Percentiles rank a stretch among this genome's conserved stretches.
Conservation (phyloP, 768 basidiomycete genomes). For the Suillus plorans region DNA sequence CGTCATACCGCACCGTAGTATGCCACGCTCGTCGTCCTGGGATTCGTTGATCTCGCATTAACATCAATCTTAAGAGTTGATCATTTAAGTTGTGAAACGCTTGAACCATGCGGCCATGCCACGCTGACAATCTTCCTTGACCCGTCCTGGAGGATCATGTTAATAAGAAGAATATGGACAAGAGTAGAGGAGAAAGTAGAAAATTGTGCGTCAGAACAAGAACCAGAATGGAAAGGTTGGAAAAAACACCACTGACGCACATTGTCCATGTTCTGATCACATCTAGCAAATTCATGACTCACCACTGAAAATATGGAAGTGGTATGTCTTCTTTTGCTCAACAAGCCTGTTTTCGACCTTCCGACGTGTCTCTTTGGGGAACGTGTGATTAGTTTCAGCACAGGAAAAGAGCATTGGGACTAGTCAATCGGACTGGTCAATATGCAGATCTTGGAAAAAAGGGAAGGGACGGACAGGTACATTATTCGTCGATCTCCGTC, state of each 20-base stretch:
- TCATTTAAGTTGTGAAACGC: constrained; percentile 6
- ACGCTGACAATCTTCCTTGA: constrained; percentile 49
- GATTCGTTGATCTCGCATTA: neutral
- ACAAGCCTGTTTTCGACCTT: constrained; percentile 50
- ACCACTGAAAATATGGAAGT: constrained; percentile 51
- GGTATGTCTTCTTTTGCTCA: constrained; percentile 44
- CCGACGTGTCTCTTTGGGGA: constrained; percentile 45
- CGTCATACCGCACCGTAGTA: neutral
- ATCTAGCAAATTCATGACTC: neutral
- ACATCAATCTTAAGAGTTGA: neutral
- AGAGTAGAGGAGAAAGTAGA: neutral
- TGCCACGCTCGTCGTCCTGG: neutral
- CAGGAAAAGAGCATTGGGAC: constrained; percentile 55
- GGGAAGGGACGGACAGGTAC: constrained; percentile 39
- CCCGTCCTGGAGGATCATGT: constrained; percentile 30
- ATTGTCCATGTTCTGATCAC: neutral
- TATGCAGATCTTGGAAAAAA: neutral
- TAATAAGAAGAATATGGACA: neutral
- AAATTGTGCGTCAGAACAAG: neutral
- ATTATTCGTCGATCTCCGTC: constrained; percentile 43
- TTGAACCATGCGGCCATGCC: constrained; percentile 44
- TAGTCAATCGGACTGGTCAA: constrained; percentile 17
- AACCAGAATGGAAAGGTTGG: neutral
- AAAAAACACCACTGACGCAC: neutral
- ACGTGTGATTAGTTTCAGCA: constrained; percentile 47